Conservation (phyloP, 495 filamentous ascomycete species). For the Hypoxylon rickii region DNA sequence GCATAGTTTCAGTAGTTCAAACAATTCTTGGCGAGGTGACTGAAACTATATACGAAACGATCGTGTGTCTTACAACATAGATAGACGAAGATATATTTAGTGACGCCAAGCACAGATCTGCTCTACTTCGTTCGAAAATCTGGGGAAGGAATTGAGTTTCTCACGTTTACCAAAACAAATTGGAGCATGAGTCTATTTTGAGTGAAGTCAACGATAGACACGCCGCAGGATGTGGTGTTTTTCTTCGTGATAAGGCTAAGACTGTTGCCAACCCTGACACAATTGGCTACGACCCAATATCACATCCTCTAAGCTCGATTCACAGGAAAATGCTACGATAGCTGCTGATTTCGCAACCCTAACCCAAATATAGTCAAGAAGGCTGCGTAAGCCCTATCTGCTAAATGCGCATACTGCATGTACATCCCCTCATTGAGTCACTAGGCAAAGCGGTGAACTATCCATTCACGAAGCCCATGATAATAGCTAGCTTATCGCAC, state of each 20-base stretch:
- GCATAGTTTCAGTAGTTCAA: conserved; percentile 37
- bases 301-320: conserved; percentile 3
- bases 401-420: conserved; percentile 2
- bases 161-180: no score
- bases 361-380: conserved; percentile 10
- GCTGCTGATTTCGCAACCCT: not conserved
- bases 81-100: not conserved
- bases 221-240: conserved; percentile 11
- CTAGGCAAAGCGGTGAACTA: conserved; percentile 16
- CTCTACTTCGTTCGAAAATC: no score
- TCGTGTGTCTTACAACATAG: conserved; percentile 21
- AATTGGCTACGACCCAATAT: no score
- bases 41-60: conserved; percentile 36
- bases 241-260: conserved; percentile 12
- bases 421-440: conserved; percentile 13
- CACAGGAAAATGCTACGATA: conserved; percentile 13
- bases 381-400: conserved; percentile 34
- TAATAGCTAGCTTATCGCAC: conserved; percentile 5
- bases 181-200: conserved; percentile 18
- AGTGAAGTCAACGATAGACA: conserved; percentile 1
- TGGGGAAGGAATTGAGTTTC: no score
- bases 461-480: conserved; percentile 2
- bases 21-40: conserved; percentile 24
- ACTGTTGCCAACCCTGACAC: no score
- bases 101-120: not conserved